These are phyloP conservation scores for Phytophthora agathidicida DNA, from an alignment of 352 stramenopile genomes.

Conservation along the genomic window DNA sequence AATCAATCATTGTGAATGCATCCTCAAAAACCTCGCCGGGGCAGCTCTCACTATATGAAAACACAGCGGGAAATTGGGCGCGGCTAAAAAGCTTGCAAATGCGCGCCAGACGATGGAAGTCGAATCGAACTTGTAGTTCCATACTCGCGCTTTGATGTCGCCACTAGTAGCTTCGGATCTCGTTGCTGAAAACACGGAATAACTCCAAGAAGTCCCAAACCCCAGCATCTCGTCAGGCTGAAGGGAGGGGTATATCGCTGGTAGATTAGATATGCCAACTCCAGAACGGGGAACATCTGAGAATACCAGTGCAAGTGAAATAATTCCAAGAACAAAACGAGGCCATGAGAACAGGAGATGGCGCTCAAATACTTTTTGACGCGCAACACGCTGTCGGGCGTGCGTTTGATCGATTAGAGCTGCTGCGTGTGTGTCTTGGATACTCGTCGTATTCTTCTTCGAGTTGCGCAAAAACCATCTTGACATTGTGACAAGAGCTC, in stretches of 20 bases:
- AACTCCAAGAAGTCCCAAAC: conserved; percentile 39
- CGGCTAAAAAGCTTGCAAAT: conserved; percentile 23
- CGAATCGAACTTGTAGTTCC: conserved; percentile 50
- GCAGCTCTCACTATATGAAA: conserved; percentile 14
- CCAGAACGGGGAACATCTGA: conserved; percentile 40
- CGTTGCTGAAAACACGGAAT: conserved; percentile 26
- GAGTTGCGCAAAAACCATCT: conserved; percentile 14
- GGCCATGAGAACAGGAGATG: conserved; percentile 29
- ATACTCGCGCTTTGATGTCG: conserved; percentile 11
- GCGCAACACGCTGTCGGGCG: conserved; percentile 4
- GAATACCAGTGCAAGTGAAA: conserved; percentile 34
- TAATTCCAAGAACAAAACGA: conserved; percentile 16
- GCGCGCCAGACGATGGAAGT: conserved; percentile 38
- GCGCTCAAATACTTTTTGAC: conserved; percentile 23
- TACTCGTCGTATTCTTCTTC: conserved; percentile 16
- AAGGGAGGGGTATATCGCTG: conserved; percentile 18
- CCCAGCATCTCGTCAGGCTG: conserved; percentile 36
- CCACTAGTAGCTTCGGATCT: conserved; percentile 4
- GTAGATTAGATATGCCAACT: conserved; percentile 14
- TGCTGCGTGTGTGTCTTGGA: neutral
- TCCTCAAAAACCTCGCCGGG: neutral
- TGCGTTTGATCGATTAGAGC: conserved; percentile 28
- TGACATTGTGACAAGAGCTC: conserved; percentile 13
- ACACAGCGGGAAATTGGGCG: conserved; percentile 32
- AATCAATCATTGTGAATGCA: conserved; percentile 39